Evolutionary conservation across 441 rosid species (phyloP).

Genomic region (Erysimum pusillum): DNA sequence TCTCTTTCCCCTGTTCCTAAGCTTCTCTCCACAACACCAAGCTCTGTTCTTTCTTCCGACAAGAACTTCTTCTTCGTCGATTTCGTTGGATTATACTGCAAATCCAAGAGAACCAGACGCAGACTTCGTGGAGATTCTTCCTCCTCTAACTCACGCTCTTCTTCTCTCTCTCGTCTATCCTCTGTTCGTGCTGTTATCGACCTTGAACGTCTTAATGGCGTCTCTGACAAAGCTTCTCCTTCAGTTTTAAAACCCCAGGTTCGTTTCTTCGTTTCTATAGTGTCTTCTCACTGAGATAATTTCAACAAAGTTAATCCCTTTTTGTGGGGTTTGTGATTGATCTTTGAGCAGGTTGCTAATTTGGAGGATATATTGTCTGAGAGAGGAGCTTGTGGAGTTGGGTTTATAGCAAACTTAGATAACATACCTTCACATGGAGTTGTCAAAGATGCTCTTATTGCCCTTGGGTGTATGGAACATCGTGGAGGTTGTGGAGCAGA

Average conservation of each 20-base stretch:
- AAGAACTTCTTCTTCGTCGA: conserved; percentile 64
- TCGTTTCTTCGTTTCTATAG: not conserved
- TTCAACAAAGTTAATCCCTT: conserved; percentile 1
- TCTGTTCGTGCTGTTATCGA: conserved; percentile 64
- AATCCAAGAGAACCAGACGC: conserved; percentile 66
- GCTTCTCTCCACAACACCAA: conserved; percentile 56
- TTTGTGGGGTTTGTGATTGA: conserved; percentile 1
- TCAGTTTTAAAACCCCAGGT: conserved; percentile 58
- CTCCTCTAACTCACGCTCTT: conserved; percentile 40
- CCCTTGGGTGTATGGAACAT: conserved; percentile 99
- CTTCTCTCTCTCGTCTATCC: conserved; percentile 37
- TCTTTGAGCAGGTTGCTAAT: conserved; percentile 67
- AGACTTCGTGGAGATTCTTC: conserved; percentile 56
- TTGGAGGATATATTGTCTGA: conserved; percentile 92
- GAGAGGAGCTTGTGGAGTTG: conserved; percentile 99
- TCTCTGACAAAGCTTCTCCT: conserved; percentile 38
- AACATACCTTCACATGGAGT: conserved; percentile 86
- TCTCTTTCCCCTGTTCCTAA: conserved; percentile 71
- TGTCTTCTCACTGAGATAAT: not conserved
- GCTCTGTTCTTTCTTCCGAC: conserved; percentile 55
- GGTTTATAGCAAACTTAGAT: conserved; percentile 95
- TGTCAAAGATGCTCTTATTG: conserved; percentile 83
- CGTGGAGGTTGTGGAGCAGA: conserved; percentile 99
- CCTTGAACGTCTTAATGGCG: conserved; percentile 45
- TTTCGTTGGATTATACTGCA: conserved; percentile 70